Percentiles rank a stretch among this genome's conserved stretches.
Evolutionary conservation across 1,284 basidiomycete species (phyloP).

Genomic region (Anthracocystis walkeri): DNA sequence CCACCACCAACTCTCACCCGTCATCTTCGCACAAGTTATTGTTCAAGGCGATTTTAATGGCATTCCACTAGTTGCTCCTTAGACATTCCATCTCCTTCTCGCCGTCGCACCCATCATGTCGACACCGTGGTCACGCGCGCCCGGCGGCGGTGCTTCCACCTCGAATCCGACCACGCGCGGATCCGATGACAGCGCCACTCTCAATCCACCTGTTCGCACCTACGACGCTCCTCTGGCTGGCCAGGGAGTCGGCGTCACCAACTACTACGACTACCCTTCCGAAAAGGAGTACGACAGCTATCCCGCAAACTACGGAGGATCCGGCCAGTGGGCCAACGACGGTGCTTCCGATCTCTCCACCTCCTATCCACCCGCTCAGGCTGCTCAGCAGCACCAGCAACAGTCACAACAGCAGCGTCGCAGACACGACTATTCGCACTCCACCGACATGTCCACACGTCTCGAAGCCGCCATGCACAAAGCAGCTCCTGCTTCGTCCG

Average conservation of each 20-base stretch:
- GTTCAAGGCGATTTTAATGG: not conserved
- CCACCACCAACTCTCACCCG: not conserved
- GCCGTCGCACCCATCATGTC: conserved; percentile 26
- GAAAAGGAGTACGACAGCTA: conserved; percentile 45
- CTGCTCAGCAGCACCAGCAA: conserved; percentile 2
- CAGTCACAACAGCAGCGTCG: conserved; percentile 6
- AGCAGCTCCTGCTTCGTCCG: conserved; percentile 9
- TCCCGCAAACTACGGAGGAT: conserved; percentile 30
- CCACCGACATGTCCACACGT: conserved; percentile 25
- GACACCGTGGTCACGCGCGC: conserved; percentile 45
- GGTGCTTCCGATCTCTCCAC: conserved; percentile 24
- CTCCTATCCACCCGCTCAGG: conserved; percentile 27
- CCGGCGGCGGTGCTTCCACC: conserved; percentile 18
- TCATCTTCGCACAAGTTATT: not conserved
- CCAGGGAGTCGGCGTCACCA: conserved; percentile 23
- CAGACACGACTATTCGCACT: conserved; percentile 27
- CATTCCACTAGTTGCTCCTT: not conserved
- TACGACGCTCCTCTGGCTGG: conserved; percentile 41
- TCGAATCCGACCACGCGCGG: conserved; percentile 1
- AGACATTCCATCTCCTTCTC: not conserved
- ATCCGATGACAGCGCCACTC: conserved; percentile 36
- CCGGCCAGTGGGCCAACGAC: conserved; percentile 40
- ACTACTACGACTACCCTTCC: conserved; percentile 42
- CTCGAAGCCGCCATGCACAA: conserved; percentile 19
- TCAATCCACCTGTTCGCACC: conserved; percentile 22